Percentiles rank a stretch among this genome's conserved stretches.
Evolutionary conservation across 805 yeast genomes (phyloP).

Genomic region (Limtongia smithiae): DNA sequence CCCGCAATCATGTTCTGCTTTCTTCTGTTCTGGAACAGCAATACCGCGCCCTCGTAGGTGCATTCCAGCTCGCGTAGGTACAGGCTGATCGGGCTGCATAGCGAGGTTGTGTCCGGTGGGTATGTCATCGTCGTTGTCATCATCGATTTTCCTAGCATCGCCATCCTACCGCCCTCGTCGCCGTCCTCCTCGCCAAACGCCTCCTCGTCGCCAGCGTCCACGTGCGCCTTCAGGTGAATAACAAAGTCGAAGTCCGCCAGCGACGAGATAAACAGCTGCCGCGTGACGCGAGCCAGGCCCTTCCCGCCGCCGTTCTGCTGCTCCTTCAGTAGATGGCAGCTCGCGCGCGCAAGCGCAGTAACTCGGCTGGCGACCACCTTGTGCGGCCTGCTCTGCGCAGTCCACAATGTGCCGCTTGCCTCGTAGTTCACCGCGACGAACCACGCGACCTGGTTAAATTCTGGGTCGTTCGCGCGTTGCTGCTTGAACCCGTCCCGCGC

Average conservation of each 20-base stretch:
- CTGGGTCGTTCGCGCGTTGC: conserved; percentile 75
- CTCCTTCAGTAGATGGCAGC: conserved; percentile 45
- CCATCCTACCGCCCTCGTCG: conserved; percentile 2
- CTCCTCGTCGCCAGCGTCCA: neutral
- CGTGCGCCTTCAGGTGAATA: conserved; percentile 51
- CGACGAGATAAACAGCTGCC: conserved; percentile 67
- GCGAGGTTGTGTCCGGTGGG: conserved; percentile 9
- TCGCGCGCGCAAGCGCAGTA: conserved; percentile 81
- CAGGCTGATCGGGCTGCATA: conserved; percentile 7
- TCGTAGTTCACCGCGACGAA: conserved; percentile 82
- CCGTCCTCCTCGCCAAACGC: neutral
- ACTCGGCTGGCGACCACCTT: conserved; percentile 82
- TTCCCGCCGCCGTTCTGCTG: conserved; percentile 26
- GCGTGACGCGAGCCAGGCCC: neutral
- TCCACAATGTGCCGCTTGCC: conserved; percentile 82
- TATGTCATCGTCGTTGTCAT: neutral
- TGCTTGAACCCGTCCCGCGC: conserved; percentile 57
- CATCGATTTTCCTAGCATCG: no score
- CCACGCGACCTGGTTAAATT: conserved; percentile 70
- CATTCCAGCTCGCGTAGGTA: conserved; percentile 23
- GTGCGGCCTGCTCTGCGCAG: conserved; percentile 53
- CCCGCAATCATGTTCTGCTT: conserved; percentile 72
- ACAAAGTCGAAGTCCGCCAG: conserved; percentile 80
- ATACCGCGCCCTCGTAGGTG: conserved; percentile 48
- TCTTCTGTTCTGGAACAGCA: conserved; percentile 61